Conservation (phyloP, 805 yeast species). For the Suhomyces emberorum region DNA sequence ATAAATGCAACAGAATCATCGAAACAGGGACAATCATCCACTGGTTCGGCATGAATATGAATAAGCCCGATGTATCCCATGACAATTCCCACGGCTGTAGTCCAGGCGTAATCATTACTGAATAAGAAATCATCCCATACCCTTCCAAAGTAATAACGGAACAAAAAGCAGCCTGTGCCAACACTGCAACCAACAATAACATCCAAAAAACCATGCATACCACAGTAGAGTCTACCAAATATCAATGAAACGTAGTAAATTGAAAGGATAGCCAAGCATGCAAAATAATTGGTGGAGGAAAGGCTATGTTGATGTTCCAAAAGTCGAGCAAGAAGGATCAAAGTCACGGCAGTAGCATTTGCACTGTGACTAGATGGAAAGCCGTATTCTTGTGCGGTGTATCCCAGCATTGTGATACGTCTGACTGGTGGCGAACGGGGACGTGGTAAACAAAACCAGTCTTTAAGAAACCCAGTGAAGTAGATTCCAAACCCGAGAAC, state of each 20-base stretch:
- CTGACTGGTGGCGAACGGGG: constrained; percentile 90
- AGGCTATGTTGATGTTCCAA: constrained; percentile 7
- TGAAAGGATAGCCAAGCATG: constrained; percentile 15
- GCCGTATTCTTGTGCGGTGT: constrained; percentile 91
- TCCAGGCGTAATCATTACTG: constrained; percentile 15
- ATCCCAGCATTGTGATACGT: constrained; percentile 85
- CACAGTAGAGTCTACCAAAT: constrained; percentile 85
- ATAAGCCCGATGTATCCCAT: constrained; percentile 49
- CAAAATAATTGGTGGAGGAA: constrained; percentile 14
- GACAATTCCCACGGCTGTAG: constrained; percentile 35
- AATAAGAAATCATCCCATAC: constrained; percentile 47
- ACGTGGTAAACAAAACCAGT: constrained; percentile 83
- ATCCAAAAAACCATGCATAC: constrained; percentile 95
- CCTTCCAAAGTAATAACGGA: constrained; percentile 41
- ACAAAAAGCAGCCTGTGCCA: constrained; percentile 54
- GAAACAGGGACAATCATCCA: constrained; percentile 93
- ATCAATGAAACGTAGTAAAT: constrained; percentile 64
- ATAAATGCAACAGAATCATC: constrained; percentile 93
- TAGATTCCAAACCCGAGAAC: constrained; percentile 71
- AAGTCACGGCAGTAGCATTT: constrained; percentile 80
- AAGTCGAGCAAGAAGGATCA: constrained; percentile 34
- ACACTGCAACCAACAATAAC: constrained; percentile 60
- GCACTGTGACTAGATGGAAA: constrained; percentile 95
- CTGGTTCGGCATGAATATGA: constrained; percentile 75
- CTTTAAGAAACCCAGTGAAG: constrained; percentile 73